These are phyloP conservation scores for Podosphaera aphanis DNA, from an alignment of 2,329 filamentous ascomycete genomes.

Conservation along the genomic window DNA sequence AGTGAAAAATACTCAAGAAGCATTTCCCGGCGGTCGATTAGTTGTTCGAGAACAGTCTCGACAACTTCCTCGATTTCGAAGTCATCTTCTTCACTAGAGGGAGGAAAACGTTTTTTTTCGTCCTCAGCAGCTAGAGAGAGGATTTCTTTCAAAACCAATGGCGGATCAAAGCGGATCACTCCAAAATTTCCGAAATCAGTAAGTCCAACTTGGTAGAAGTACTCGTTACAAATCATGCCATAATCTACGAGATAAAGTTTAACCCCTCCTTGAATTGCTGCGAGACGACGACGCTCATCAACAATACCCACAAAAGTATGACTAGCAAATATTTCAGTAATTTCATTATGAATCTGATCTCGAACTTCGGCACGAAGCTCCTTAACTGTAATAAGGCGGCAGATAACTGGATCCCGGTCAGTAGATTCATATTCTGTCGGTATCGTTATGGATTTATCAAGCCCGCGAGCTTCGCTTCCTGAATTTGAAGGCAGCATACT, in stretches of 20 bases:
- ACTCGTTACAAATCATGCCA: constrained; percentile 63
- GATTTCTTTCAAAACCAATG: constrained; percentile 46
- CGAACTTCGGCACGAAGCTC: constrained; percentile 62
- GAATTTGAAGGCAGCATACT: constrained; percentile 58
- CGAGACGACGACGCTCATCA: constrained; percentile 64
- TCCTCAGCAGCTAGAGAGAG: constrained; percentile 49
- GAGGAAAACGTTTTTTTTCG: constrained; percentile 30
- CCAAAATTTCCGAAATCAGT: constrained; percentile 96
- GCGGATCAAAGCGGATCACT: constrained; percentile 52
- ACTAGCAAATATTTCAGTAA: constrained; percentile 68
- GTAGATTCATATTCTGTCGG: constrained; percentile 42
- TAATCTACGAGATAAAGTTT: constrained; percentile 89
- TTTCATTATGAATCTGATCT: constrained; percentile 55
- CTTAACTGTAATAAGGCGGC: constrained; percentile 64
- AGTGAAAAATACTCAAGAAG: constrained; percentile 80
- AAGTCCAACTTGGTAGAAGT: constrained; percentile 85
- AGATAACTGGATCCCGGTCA: constrained; percentile 44
- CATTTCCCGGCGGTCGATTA: constrained; percentile 64
- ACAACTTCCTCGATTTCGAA: constrained; percentile 45
- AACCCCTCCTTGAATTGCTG: constrained; percentile 79
- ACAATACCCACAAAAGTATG: constrained; percentile 90
- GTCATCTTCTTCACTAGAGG: constrained; percentile 18
- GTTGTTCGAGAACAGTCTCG: constrained; percentile 37
- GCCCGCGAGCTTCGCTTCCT: constrained; percentile 1
- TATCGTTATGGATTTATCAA: not conserved